Evolutionary conservation across 768 basidiomycete species (phyloP).

Genomic region (Xerocomellus chrysenteron): DNA sequence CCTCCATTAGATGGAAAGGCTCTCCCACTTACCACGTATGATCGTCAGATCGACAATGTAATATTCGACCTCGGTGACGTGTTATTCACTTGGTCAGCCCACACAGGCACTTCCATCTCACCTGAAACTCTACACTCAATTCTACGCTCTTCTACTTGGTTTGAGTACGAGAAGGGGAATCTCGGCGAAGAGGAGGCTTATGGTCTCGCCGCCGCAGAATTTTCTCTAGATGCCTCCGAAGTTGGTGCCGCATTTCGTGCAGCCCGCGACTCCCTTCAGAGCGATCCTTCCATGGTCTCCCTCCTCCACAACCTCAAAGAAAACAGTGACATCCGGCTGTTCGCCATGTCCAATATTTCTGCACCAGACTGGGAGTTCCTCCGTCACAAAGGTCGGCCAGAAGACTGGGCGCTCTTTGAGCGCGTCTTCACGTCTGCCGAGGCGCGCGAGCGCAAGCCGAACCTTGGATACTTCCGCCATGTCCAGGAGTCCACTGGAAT

Average conservation of each 20-base stretch:
- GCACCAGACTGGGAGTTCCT: slow-evolving; percentile 23
- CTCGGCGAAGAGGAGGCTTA: slow-evolving; percentile 11
- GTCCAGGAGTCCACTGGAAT: slow-evolving; percentile 17
- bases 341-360: slow-evolving; percentile 26
- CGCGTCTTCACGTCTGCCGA: slow-evolving; percentile 20
- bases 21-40: neutral
- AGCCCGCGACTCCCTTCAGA: slow-evolving; percentile 9
- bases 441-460: slow-evolving; percentile 18
- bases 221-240: slow-evolving; percentile 16
- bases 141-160: slow-evolving; percentile 18
- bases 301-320: slow-evolving; percentile 17
- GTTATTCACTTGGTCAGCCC: slow-evolving; percentile 22
- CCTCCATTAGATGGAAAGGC: slow-evolving; percentile 2
- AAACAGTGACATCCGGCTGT: slow-evolving; percentile 5
- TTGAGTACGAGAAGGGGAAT: slow-evolving; percentile 25
- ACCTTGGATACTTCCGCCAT: slow-evolving; percentile 18
- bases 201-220: slow-evolving; percentile 6
- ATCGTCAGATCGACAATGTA: slow-evolving; percentile 22
- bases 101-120: slow-evolving; percentile 13
- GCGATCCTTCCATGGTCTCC: slow-evolving; percentile 11
- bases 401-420: slow-evolving; percentile 23
- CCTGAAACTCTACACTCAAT: slow-evolving; percentile 9
- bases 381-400: slow-evolving; percentile 4
- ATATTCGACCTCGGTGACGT: slow-evolving; percentile 25
- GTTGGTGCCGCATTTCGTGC: slow-evolving; percentile 7